Conservation (phyloP, 306 rosid genomes). For the Albizia julibrissin region DNA sequence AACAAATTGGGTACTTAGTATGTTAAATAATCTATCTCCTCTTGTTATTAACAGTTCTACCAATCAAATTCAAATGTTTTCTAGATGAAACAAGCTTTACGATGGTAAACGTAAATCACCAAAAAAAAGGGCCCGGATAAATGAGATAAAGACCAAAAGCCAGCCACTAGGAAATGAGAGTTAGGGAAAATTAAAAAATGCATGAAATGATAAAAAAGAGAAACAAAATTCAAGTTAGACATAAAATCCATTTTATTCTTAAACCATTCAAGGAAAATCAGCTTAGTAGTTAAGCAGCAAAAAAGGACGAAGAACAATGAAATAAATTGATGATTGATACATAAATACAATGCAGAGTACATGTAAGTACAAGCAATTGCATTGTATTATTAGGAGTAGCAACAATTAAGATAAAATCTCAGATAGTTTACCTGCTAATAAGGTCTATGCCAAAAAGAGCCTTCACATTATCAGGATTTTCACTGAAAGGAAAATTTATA, state of each 20-base stretch:
- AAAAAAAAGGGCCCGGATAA: background rate
- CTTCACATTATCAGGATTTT: constrained; percentile 72
- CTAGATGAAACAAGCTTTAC: background rate
- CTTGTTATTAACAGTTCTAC: background rate
- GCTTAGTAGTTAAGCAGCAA: constrained; percentile 7
- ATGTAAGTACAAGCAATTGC: background rate
- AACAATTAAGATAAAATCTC: background rate
- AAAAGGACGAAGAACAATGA: constrained; percentile 4
- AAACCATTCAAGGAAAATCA: background rate
- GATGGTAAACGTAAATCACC: background rate
- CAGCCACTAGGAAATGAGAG: background rate
- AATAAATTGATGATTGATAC: background rate
- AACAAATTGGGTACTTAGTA: background rate
- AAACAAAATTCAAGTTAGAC: background rate
- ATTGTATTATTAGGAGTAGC: background rate
- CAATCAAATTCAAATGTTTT: background rate
- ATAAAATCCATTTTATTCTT: constrained; percentile 1
- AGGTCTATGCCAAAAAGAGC: constrained; percentile 83
- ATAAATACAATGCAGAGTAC: background rate
- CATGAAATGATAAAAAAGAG: background rate
- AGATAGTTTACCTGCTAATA: constrained; percentile 69
- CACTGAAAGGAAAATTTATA: constrained; percentile 61
- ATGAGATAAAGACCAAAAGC: background rate
- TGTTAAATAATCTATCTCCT: background rate
- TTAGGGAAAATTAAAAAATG: background rate